Conservation (phyloP, 345 rosid species). For the Lumnitzera racemosa region DNA sequence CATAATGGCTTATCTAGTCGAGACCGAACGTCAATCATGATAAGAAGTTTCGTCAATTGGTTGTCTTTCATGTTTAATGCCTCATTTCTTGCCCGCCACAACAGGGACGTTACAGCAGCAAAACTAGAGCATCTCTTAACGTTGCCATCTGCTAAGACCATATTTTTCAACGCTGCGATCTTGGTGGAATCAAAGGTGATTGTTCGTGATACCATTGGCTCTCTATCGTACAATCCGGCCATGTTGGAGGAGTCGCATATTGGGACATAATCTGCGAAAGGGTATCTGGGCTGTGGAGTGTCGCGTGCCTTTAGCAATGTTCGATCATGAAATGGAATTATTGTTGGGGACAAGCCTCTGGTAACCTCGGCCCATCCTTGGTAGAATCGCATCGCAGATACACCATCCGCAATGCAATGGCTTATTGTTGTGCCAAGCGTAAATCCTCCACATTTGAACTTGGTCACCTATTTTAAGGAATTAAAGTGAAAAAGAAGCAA, state of each 20-base stretch:
- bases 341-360: conserved; percentile 15
- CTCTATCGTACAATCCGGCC: conserved; percentile 1
- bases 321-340: conserved; percentile 22
- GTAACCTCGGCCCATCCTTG: conserved; percentile 29
- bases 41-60: conserved; percentile 5
- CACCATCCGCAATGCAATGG: conserved; percentile 29
- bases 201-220: background rate
- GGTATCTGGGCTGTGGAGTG: conserved; percentile 12
- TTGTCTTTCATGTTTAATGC: conserved; percentile 9
- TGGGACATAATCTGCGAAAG: conserved; percentile 18
- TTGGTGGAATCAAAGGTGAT: conserved; percentile 2
- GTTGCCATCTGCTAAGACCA: conserved; percentile 7
- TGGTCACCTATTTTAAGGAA: conserved; percentile 18
- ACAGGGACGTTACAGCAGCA: conserved; percentile 5
- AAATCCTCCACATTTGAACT: conserved; percentile 33
- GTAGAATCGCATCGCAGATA: conserved; percentile 27
- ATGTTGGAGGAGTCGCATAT: conserved; percentile 18
- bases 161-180: background rate
- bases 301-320: background rate
- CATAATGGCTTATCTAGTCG: conserved; percentile 4
- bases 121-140: conserved; percentile 9
- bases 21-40: conserved; percentile 5
- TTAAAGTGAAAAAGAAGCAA: background rate
- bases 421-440: conserved; percentile 19
- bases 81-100: conserved; percentile 10